Base-by-base conservation (phyloP, 2,329 filamentous ascomycete genomes). In the Exophiala bonariae region DNA sequence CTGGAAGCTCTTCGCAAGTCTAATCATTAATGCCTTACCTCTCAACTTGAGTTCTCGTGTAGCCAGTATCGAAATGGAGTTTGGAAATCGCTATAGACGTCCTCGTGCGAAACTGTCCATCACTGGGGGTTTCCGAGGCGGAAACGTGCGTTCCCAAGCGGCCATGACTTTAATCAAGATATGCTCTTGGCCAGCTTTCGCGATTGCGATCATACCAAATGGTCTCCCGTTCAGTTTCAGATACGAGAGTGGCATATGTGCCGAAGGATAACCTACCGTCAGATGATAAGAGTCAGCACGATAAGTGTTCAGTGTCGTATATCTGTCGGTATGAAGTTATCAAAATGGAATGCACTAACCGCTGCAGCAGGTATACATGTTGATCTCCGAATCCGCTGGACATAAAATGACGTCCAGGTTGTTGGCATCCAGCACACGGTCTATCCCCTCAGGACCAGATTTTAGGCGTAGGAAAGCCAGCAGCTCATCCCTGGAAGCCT, bases 211-310 rank as follows among this genome's bases (percentile, higher is more conserved):
- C 13, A 56, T 42, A 8, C 54, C 54, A 37, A 52, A 49, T 6
- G 54, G 54, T 19, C 54, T 33, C 19, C 54, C 54, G 37, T 56
- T 55, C 19, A 36, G 41, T 7, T 55, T 36, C 2, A 55, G 36
- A 30, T 52, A 49, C 18, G 34, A 35, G 4, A 56, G 34, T 10
- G 54, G 54, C 26, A 56, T 8, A 4, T 32, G 41, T 10, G 52
- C 54, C 26, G 53, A 35, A 11, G 54, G 54, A 28, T 52, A 55
- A 10, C 54, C 54, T 56, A n/a, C n/a, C n/a, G n/a, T n/a, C n/a
- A n/a, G n/a, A n/a, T n/a, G n/a, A n/a, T n/a, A n/a, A n/a, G n/a
- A n/a, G n/a, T n/a, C n/a, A n/a, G n/a, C n/a, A n/a, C n/a, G n/a
- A n/a, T n/a, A n/a, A n/a, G 17, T 19, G 19, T 3, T 7, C 18